phyloP scores from a whole-genome alignment of 495 filamentous ascomycete genomes.

The Aspergillus sclerotioniger region DNA sequence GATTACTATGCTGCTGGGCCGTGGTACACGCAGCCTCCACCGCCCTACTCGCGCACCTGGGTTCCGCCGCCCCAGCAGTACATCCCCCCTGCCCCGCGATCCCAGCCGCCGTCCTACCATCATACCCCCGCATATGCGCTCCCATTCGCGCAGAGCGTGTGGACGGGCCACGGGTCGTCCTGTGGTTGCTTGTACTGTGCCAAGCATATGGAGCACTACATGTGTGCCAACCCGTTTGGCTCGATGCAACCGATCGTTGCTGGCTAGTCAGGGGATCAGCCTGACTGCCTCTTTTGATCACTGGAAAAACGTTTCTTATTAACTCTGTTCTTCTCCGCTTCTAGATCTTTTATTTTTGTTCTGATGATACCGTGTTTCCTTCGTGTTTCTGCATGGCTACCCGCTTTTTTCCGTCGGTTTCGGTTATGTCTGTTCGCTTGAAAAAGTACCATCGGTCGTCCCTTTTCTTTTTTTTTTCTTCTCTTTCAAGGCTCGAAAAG shows the following conservation, averaged over 20 bases:
- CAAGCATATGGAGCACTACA: constrained; percentile 62
- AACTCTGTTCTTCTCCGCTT: constrained; percentile 20
- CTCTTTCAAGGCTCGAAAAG: constrained; percentile 6
- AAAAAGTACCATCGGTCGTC: constrained; percentile 38
- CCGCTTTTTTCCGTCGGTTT: constrained; percentile 25
- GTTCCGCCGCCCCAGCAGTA: constrained; percentile 50
- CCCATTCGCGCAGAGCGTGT: constrained; percentile 56
- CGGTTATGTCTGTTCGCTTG: constrained; percentile 28
- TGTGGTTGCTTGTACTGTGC: constrained; percentile 69
- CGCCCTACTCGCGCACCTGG: constrained; percentile 41
- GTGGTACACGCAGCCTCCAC: constrained; percentile 53
- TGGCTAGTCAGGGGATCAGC: constrained; percentile 23
- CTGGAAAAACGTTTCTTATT: constrained; percentile 14
- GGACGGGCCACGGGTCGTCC: constrained; percentile 60
- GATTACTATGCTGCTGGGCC: constrained; percentile 56
- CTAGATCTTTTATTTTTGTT: constrained; percentile 35
- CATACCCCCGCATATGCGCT: constrained; percentile 51
- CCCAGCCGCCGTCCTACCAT: constrained; percentile 53
- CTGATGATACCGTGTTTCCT: constrained; percentile 40
- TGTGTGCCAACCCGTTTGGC: constrained; percentile 58
- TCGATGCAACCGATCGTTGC: constrained; percentile 57
- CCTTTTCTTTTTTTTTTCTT: constrained; percentile 14
- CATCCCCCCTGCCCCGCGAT: constrained; percentile 40
- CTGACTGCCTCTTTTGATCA: neutral
- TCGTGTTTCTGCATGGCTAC: constrained; percentile 30